phyloP scores from a whole-genome alignment of 495 filamentous ascomycete genomes.

The Letharia lupina region DNA sequence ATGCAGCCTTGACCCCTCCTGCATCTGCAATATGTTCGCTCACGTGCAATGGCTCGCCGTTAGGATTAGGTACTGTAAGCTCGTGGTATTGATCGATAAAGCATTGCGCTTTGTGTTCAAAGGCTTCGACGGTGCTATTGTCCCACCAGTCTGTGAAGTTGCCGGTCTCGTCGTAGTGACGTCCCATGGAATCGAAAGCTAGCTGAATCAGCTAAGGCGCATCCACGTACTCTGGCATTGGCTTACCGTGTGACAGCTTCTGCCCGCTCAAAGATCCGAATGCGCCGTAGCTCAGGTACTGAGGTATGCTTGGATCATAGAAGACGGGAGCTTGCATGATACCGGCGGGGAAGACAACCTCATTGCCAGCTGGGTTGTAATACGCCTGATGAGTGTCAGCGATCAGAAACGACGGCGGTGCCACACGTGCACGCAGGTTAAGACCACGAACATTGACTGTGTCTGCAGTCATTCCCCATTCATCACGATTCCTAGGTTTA shows the following conservation, averaged over 20 bases:
- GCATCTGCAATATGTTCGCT: conserved; percentile 76
- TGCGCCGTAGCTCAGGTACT: conserved; percentile 61
- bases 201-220: conserved; percentile 2
- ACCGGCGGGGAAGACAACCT: conserved; percentile 64
- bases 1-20: conserved; percentile 58
- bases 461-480: conserved; percentile 55
- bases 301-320: conserved; percentile 49
- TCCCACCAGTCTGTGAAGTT: conserved; percentile 67
- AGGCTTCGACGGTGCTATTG: conserved; percentile 52
- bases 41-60: conserved; percentile 52
- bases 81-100: conserved; percentile 63
- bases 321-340: conserved; percentile 68
- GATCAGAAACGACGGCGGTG: neutral
- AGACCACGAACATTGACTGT: conserved; percentile 43
- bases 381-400: conserved; percentile 37
- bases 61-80: conserved; percentile 46
- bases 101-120: conserved; percentile 56
- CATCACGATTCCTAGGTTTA: conserved; percentile 52
- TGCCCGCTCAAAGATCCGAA: conserved; percentile 66
- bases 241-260: conserved; percentile 58
- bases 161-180: conserved; percentile 59
- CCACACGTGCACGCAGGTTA: neutral
- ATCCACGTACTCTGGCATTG: neutral
- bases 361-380: conserved; percentile 55
- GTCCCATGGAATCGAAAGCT: conserved; percentile 63